Base-by-base conservation (phyloP, 768 basidiomycete genomes). In the Hygrocybe coccinea region DNA sequence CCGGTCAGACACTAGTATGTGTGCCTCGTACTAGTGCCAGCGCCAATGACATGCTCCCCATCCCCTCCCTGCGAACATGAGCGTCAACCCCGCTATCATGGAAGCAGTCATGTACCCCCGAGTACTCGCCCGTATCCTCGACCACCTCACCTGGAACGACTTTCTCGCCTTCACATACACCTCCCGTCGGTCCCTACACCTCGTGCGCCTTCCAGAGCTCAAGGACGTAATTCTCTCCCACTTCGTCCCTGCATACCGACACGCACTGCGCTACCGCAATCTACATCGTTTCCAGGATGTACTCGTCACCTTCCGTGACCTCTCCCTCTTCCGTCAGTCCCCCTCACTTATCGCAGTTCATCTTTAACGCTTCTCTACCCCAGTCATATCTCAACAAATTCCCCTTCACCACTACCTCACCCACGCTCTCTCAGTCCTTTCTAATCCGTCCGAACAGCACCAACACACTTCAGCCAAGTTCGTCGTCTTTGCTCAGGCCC, bases 341-440 rank as follows among this genome's bases (percentile, higher is more conserved):
- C 49, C 44, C 50, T 33, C 47, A 3, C 29, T 55, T 58, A 22
- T 47, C 48, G 33, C 17, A 12, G 7, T 37, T 7, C 17, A 19
- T 45, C 38, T 34, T 56, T 47, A 60, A 56, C 52, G 56, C 29
- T 53, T 56, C 50, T 38, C 46, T 63, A 47, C 35, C 51, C 59
- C 60, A 89, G 88, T 86, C 59, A 71, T 83, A 48, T 89, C 89
- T 0, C 85, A 86, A 62, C 73, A 73, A 9, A 69, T 84, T 9
- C 79, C 83, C 0, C 75, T 89, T 21, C 86, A 89, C 60, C 76
- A 75, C 34, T 91, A 91, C 61, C 88, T 89, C 0, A 81, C 81
- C 65, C 82, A 85, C 56, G 82, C 87, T 15, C 74, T 89, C 7
- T 69, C 77, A 19, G 62, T 73, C n/a, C 69, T 87, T 36, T 78